These are phyloP conservation scores for Malassezia vespertilionis DNA, from an alignment of 1,284 basidiomycete genomes.

Conservation along the genomic window DNA sequence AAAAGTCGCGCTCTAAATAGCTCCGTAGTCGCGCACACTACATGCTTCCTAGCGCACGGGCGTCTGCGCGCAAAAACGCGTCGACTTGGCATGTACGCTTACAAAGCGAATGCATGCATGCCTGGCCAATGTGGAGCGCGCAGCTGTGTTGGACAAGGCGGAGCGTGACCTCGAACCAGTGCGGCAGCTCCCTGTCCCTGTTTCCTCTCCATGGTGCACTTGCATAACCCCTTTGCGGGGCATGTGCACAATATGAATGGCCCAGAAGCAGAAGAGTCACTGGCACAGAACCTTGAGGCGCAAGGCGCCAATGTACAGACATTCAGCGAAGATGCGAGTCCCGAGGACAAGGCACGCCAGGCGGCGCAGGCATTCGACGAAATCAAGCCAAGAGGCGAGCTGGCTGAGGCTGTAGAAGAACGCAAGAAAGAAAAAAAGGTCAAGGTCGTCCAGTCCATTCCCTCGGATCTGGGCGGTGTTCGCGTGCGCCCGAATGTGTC, in stretches of 20 bases:
- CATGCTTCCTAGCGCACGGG: not conserved
- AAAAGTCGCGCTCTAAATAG: slow-evolving; percentile 30
- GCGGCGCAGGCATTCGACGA: slow-evolving; percentile 26
- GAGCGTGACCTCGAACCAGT: too few relatives aligned
- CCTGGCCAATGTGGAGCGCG: too few relatives aligned
- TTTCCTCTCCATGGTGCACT: not conserved
- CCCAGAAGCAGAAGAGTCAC: slow-evolving; percentile 21
- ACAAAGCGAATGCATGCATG: too few relatives aligned
- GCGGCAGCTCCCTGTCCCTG: too few relatives aligned
- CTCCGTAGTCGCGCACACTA: too few relatives aligned
- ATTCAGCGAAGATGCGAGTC: slow-evolving; percentile 38
- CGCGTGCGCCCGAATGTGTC: slow-evolving; percentile 33
- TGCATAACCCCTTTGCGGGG: slow-evolving; percentile 4
- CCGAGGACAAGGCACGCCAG: slow-evolving; percentile 35
- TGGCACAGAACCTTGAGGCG: slow-evolving; percentile 22
- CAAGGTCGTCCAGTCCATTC: slow-evolving; percentile 19
- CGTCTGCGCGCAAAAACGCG: not conserved
- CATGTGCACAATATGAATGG: slow-evolving; percentile 3
- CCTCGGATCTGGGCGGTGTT: slow-evolving; percentile 29
- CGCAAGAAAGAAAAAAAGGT: slow-evolving; percentile 3
- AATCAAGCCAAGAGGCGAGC: slow-evolving; percentile 25
- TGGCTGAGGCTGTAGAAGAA: slow-evolving; percentile 14
- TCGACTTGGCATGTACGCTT: not conserved
- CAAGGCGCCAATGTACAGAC: slow-evolving; percentile 33
- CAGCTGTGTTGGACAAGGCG: too few relatives aligned